These are phyloP conservation scores for Seiridium cupressi DNA, from an alignment of 2,329 filamentous ascomycete species.

Conservation along the genomic window DNA sequence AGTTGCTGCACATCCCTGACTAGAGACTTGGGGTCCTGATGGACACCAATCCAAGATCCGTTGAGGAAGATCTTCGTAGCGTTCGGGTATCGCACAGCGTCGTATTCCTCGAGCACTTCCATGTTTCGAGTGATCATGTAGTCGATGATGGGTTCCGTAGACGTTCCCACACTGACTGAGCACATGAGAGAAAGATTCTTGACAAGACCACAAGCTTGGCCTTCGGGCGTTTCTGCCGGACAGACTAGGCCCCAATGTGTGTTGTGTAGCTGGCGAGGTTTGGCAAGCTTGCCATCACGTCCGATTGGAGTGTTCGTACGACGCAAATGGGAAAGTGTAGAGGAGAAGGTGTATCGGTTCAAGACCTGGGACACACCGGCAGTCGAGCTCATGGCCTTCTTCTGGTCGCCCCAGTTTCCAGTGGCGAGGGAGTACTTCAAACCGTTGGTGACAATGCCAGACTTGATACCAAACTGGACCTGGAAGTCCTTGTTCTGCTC, in stretches of 20 bases:
- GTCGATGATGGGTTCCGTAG: slow-evolving; percentile 84
- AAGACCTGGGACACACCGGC: slow-evolving; percentile 97
- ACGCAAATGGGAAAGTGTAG: slow-evolving; percentile 92
- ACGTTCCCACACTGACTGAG: slow-evolving; percentile 93
- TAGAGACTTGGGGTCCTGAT: slow-evolving; percentile 82
- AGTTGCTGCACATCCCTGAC: slow-evolving; percentile 76
- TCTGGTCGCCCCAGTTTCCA: slow-evolving; percentile 99
- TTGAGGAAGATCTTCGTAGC: slow-evolving; percentile 99
- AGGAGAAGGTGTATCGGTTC: slow-evolving; percentile 96
- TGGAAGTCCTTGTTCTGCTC: slow-evolving; percentile 89
- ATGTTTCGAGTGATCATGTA: slow-evolving; percentile 96
- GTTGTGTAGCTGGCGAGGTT: slow-evolving; percentile 96
- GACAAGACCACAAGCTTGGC: slow-evolving; percentile 95
- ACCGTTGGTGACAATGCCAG: slow-evolving; percentile 86
- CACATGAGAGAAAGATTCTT: slow-evolving; percentile 99
- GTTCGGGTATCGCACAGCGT: slow-evolving; percentile 78
- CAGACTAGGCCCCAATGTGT: slow-evolving; percentile 98
- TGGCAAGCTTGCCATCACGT: slow-evolving; percentile 96
- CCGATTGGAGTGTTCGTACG: slow-evolving; percentile 98
- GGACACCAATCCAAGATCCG: slow-evolving; percentile 95
- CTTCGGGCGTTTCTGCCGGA: slow-evolving; percentile 95
- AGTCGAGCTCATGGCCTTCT: slow-evolving; percentile 92
- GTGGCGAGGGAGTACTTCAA: slow-evolving; percentile 96
- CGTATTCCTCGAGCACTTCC: slow-evolving; percentile 95
- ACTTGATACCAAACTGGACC: slow-evolving; percentile 85